Conservation (phyloP, 2,329 filamentous ascomycete genomes). For the Amauroascus verrucosus region DNA sequence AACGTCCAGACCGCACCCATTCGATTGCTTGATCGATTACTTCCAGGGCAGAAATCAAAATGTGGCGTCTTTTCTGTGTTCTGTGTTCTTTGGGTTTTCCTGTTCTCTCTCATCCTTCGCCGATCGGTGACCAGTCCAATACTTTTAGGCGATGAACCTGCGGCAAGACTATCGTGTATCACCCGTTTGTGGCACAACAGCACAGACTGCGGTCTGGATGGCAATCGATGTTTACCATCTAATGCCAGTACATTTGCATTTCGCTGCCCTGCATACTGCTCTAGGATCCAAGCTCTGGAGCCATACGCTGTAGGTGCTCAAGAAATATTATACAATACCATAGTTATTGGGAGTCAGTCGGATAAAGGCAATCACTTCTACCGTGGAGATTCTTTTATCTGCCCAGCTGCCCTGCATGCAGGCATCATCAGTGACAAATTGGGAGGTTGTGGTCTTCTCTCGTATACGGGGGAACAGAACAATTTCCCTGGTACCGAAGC, state of each 20-base stretch:
- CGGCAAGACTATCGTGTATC: conserved; percentile 29
- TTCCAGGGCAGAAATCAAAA: not conserved
- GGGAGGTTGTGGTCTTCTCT: conserved; percentile 49
- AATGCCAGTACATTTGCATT: conserved; percentile 36
- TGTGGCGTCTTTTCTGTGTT: not conserved
- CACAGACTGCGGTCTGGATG: conserved; percentile 23
- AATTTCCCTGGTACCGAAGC: conserved; percentile 38
- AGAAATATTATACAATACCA: conserved; percentile 43
- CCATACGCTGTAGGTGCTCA: conserved; percentile 49
- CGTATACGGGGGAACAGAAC: conserved; percentile 42
- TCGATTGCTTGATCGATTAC: not conserved
- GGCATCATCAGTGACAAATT: conserved; percentile 45
- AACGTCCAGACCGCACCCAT: not conserved
- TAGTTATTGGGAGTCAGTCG: conserved; percentile 47
- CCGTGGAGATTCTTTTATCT: conserved; percentile 52
- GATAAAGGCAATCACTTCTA: conserved; percentile 40
- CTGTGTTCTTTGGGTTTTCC: conserved; percentile 21
- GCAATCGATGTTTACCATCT: conserved; percentile 3
- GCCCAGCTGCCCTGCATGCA: conserved; percentile 49
- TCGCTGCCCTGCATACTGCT: conserved; percentile 49
- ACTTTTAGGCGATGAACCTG: conserved; percentile 27
- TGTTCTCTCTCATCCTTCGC: conserved; percentile 27
- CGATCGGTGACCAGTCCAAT: conserved; percentile 24
- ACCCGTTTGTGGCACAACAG: conserved; percentile 33
- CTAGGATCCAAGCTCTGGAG: conserved; percentile 41